Evolutionary conservation across 164 flowering plant genomes (phyloP).

Genomic region (Magnolia officinalis): DNA sequence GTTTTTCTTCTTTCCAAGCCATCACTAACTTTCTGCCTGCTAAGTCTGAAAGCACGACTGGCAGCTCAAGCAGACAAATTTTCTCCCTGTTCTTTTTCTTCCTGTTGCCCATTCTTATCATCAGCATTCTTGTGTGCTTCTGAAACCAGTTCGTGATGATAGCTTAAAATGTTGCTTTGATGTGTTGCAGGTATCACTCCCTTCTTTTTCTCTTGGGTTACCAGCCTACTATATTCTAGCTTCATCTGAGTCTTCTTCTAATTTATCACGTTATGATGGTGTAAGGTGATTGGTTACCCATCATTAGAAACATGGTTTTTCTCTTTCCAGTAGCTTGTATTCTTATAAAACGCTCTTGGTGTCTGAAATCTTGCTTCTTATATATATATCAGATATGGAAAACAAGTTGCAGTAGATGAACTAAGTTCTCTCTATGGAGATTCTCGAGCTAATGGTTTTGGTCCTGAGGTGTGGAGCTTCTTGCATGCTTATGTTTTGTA

Average conservation of each 20-base stretch:
- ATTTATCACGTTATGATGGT: conserved; percentile 95
- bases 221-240: conserved; percentile 96
- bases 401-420: conserved; percentile 69
- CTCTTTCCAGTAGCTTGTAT: neutral
- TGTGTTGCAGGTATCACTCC: conserved; percentile 69
- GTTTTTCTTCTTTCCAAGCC: conserved; percentile 28
- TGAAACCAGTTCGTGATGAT: neutral
- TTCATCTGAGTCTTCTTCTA: conserved; percentile 90
- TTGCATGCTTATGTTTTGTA: neutral
- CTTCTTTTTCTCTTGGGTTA: conserved; percentile 94
- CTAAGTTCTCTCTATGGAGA: conserved; percentile 64
- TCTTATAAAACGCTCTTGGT: neutral
- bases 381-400: conserved; percentile 61
- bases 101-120: neutral
- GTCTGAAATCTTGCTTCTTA: neutral
- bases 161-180: conserved; percentile 9
- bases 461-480: conserved; percentile 65
- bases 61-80: neutral
- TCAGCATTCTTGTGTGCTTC: neutral
- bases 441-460: conserved; percentile 90
- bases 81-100: neutral
- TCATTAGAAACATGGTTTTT: neutral
- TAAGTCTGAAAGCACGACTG: neutral
- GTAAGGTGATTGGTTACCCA: conserved; percentile 53
- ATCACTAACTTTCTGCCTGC: neutral